A percentile compares a stretch with the other conserved stretches of the same genome.
phyloP scores from a whole-genome alignment of 768 basidiomycete species.

The Pholiota molesta region DNA sequence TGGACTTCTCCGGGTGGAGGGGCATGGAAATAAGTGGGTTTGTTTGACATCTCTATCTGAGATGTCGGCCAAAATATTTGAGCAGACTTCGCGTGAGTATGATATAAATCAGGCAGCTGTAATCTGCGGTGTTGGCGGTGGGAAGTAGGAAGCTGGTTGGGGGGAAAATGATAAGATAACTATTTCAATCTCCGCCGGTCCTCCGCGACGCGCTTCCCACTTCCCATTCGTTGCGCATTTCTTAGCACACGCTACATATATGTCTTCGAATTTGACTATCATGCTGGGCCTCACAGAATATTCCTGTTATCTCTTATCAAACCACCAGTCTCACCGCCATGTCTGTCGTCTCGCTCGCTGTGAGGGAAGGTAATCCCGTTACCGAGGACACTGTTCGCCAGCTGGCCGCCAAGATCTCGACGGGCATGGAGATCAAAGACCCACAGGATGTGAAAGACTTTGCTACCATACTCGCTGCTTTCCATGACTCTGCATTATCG shows the following conservation, averaged over 20 bases:
- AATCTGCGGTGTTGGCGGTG: too few species aligned
- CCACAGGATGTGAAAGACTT: conserved; percentile 24
- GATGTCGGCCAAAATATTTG: neutral
- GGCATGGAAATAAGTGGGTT: neutral
- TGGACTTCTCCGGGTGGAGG: conserved; percentile 2
- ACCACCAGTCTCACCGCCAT: conserved; percentile 27
- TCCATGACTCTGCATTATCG: conserved; percentile 24
- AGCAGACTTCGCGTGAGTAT: neutral
- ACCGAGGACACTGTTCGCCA: conserved; percentile 22
- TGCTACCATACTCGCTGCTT: conserved; percentile 21
- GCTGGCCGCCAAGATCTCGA: conserved; percentile 19
- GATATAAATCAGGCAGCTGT: too few species aligned
- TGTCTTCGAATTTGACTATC: neutral
- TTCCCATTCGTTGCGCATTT: neutral
- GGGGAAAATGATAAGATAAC: neutral
- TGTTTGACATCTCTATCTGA: neutral
- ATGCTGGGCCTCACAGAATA: neutral
- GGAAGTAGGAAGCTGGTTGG: neutral
- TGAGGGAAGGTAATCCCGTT: conserved; percentile 25
- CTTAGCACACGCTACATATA: neutral
- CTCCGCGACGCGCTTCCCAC: neutral
- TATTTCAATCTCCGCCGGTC: neutral
- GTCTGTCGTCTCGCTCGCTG: conserved; percentile 26
- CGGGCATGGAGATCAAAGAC: conserved; percentile 21
- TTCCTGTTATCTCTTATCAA: neutral